phyloP scores from a whole-genome alignment of 1,139 yeast genomes.

The Yamadazyma aaseri region DNA sequence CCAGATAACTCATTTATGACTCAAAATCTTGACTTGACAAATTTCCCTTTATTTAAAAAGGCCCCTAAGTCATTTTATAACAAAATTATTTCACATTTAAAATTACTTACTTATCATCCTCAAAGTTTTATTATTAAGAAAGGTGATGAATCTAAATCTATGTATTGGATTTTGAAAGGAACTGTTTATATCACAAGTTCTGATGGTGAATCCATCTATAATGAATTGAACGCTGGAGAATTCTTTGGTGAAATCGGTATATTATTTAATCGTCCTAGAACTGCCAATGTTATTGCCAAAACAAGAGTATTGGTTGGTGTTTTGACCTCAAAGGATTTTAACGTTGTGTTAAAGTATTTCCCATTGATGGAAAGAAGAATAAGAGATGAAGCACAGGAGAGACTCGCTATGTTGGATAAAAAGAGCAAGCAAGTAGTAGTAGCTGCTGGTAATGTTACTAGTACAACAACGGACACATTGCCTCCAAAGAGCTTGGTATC shows the following conservation, averaged over 20 bases:
- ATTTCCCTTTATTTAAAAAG: constrained; percentile 59
- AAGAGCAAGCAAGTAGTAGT: constrained; percentile 32
- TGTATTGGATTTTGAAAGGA: constrained; percentile 80
- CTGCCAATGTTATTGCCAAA: constrained; percentile 76
- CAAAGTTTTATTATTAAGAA: constrained; percentile 66
- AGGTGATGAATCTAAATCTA: constrained; percentile 74
- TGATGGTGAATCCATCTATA: constrained; percentile 73
- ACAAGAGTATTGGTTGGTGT: constrained; percentile 67
- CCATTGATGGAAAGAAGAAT: constrained; percentile 67
- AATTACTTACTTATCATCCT: constrained; percentile 59
- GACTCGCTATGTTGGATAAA: constrained; percentile 68
- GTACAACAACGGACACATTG: background rate
- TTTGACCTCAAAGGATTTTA: constrained; percentile 61
- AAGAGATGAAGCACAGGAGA: constrained; percentile 75
- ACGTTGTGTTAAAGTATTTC: constrained; percentile 56
- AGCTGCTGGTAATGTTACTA: background rate
- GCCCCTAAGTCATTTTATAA: constrained; percentile 66
- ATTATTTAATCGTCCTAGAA: constrained; percentile 68
- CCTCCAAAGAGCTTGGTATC: background rate
- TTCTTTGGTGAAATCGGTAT: constrained; percentile 82
- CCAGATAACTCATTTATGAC: constrained; percentile 44
- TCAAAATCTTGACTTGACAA: constrained; percentile 32
- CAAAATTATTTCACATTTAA: constrained; percentile 57
- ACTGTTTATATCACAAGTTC: constrained; percentile 70
- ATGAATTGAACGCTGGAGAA: constrained; percentile 65